A percentile compares a stretch with the other conserved stretches of the same genome.
Conservation (phyloP, 2,329 filamentous ascomycete genomes). For the Lachnellula arida region DNA sequence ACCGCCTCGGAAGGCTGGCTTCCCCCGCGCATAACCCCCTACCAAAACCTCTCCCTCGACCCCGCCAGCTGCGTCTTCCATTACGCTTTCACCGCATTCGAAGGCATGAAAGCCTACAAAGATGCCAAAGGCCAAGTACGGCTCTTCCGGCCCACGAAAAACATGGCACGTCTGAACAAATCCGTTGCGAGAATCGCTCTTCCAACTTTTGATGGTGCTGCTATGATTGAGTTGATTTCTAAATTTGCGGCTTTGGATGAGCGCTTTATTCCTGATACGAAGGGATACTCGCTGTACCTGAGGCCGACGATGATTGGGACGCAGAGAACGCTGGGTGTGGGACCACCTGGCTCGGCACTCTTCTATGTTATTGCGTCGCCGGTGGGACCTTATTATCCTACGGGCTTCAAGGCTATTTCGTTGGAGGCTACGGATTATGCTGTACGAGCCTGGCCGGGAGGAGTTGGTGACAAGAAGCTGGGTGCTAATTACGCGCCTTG, state of each 20-base stretch:
- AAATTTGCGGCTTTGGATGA: slow-evolving; percentile 76
- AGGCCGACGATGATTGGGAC: slow-evolving; percentile 97
- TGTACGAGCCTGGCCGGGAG: slow-evolving; percentile 94
- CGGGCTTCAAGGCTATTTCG: slow-evolving; percentile 94
- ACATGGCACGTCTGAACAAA: slow-evolving; percentile 93
- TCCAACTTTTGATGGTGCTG: slow-evolving; percentile 72
- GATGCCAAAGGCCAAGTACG: slow-evolving; percentile 73
- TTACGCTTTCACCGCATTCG: slow-evolving; percentile 97
- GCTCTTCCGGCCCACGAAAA: slow-evolving; percentile 90
- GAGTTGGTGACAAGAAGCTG: slow-evolving; percentile 96
- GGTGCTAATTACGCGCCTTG: slow-evolving; percentile 99
- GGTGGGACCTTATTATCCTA: slow-evolving; percentile 96
- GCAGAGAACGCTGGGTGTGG: slow-evolving; percentile 87
- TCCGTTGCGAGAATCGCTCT: slow-evolving; percentile 88
- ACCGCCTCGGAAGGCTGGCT: slow-evolving; percentile 71
- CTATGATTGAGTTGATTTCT: slow-evolving; percentile 75
- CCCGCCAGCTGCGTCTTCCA: slow-evolving; percentile 96
- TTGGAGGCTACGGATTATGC: slow-evolving; percentile 96
- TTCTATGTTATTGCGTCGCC: slow-evolving; percentile 94
- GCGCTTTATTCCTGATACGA: slow-evolving; percentile 80
- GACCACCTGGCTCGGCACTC: slow-evolving; percentile 84
- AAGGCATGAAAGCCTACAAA: slow-evolving; percentile 99
- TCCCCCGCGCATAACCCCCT: slow-evolving; percentile 77
- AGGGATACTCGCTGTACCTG: slow-evolving; percentile 92
- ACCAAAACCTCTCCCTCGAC: slow-evolving; percentile 95